Conservation (phyloP, 2,329 filamentous ascomycete genomes). For the Exophiala spinifera region DNA sequence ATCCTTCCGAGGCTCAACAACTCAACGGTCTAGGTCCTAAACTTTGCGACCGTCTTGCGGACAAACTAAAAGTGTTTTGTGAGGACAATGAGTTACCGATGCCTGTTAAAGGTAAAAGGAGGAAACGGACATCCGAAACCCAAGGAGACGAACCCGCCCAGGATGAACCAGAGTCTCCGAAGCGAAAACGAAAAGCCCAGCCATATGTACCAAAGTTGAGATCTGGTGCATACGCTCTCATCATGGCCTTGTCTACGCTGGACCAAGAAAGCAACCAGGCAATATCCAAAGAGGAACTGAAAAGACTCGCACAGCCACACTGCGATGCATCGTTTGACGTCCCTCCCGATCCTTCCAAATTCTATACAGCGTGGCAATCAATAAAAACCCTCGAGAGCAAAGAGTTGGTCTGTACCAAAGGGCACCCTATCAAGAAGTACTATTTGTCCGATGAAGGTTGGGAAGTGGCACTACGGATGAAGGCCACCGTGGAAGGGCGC, state of each 20-base stretch:
- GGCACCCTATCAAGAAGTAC: constrained; percentile 66
- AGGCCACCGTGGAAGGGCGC: constrained; percentile 13
- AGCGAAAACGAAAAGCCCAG: constrained; percentile 59
- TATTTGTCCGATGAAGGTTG: constrained; percentile 73
- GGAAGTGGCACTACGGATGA: constrained; percentile 61
- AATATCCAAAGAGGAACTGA: constrained; percentile 66
- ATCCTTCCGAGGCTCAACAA: constrained; percentile 69
- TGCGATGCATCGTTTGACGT: constrained; percentile 71
- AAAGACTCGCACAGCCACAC: constrained; percentile 66
- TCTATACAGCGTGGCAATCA: constrained; percentile 78
- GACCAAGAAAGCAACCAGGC: constrained; percentile 55
- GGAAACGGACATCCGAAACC: constrained; percentile 32
- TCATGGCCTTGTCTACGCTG: constrained; percentile 63
- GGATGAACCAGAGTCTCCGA: constrained; percentile 34
- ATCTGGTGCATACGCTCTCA: constrained; percentile 71
- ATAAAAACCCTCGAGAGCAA: constrained; percentile 74
- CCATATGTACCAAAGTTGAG: constrained; percentile 69
- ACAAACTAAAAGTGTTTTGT: constrained; percentile 56
- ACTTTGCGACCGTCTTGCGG: constrained; percentile 66
- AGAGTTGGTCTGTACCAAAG: constrained; percentile 69
- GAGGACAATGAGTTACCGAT: constrained; percentile 64
- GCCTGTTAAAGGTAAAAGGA: constrained; percentile 51
- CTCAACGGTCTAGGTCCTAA: constrained; percentile 73
- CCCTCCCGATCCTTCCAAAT: constrained; percentile 64
- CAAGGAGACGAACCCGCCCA: constrained; percentile 33